phyloP scores from a whole-genome alignment of 169 alveolate genomes.

The Condylostoma magnum region DNA sequence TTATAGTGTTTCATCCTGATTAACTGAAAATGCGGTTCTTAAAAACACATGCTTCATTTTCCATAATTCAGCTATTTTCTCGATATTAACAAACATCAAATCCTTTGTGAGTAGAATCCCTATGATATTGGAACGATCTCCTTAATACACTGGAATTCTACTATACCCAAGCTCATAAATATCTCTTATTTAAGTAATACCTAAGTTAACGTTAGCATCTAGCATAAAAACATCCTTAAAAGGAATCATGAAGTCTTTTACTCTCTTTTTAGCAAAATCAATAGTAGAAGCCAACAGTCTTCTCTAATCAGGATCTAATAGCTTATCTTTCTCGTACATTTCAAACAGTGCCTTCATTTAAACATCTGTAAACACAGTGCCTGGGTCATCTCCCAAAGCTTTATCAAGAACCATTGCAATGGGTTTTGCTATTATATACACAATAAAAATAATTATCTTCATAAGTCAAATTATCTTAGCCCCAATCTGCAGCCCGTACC shows the following conservation, averaged over 20 bases:
- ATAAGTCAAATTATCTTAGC: conserved; percentile 42
- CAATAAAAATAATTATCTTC: conserved; percentile 39
- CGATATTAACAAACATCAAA: conserved; percentile 52
- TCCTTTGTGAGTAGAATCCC: conserved; percentile 66
- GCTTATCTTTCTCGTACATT: conserved; percentile 54
- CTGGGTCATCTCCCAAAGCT: conserved; percentile 64
- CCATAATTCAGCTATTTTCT: conserved; percentile 28
- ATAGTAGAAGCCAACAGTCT: conserved; percentile 53
- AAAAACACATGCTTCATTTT: conserved; percentile 2
- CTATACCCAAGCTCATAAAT: conserved; percentile 60
- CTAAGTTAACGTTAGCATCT: conserved; percentile 29
- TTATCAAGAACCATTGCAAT: conserved; percentile 61
- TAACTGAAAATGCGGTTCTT: conserved; percentile 30
- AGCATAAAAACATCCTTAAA: conserved; percentile 50
- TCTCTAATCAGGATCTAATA: conserved; percentile 45
- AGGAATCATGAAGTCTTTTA: conserved; percentile 51
- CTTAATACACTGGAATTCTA: conserved; percentile 72
- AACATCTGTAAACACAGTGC: conserved; percentile 49
- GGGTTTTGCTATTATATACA: conserved; percentile 59
- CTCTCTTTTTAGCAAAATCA: conserved; percentile 41
- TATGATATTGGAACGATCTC: conserved; percentile 48
- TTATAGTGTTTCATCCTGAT: conserved; percentile 3
- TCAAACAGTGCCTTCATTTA: conserved; percentile 57
- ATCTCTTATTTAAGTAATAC: conserved; percentile 32
- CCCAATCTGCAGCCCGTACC: conserved; percentile 54